Evolutionary conservation across 495 filamentous ascomycete species (phyloP).

Genomic region (Parathielavia appendiculata): DNA sequence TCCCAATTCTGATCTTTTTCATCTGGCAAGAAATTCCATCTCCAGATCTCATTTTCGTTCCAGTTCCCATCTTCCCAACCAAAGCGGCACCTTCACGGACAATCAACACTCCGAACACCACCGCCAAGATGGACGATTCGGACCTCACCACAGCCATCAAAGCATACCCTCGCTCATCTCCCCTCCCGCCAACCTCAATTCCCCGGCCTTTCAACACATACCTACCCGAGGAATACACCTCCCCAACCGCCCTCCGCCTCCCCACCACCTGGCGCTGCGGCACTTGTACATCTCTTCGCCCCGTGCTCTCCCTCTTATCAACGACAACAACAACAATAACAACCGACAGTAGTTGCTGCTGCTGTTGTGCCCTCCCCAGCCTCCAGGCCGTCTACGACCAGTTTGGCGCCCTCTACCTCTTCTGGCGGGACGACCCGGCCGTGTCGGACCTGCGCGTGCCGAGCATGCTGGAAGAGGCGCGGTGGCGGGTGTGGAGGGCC

Average conservation of each 20-base stretch:
- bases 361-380: constrained; percentile 23
- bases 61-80: no score
- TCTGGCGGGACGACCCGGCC: constrained; percentile 29
- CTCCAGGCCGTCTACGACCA: constrained; percentile 36
- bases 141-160: neutral
- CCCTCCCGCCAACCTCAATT: constrained; percentile 2
- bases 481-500: constrained; percentile 26
- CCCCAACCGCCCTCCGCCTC: constrained; percentile 8
- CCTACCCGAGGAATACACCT: neutral
- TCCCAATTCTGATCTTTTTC: no score
- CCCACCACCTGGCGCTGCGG: constrained; percentile 30
- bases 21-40: no score
- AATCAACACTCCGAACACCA: neutral
- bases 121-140: neutral
- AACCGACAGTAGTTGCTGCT: neutral
- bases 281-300: constrained; percentile 18
- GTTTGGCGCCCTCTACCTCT: constrained; percentile 30
- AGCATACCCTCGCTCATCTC: neutral
- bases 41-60: no score
- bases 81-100: neutral
- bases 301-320: constrained; percentile 19
- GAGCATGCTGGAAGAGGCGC: constrained; percentile 26
- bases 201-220: neutral
- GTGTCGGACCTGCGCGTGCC: constrained; percentile 28
- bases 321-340: neutral